These are phyloP conservation scores for Aspergillus ochraceus DNA, from an alignment of 2,329 filamentous ascomycete genomes.

Conservation along the genomic window DNA sequence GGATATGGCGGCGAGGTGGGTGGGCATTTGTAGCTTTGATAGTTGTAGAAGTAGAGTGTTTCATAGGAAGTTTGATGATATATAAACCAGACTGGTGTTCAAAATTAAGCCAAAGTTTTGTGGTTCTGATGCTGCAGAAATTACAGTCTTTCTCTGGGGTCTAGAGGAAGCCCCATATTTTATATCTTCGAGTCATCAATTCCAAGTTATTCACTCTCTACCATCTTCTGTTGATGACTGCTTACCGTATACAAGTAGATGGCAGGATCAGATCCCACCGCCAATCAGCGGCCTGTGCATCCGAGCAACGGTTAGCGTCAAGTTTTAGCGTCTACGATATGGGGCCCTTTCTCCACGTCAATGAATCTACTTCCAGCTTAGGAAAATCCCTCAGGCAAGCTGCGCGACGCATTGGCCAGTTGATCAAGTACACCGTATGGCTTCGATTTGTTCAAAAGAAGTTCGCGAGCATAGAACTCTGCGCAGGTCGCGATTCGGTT, in stretches of 20 bases:
- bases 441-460: background rate
- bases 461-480: background rate
- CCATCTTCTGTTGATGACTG: too few relatives aligned
- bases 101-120: too few relatives aligned
- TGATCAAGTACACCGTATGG: background rate
- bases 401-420: background rate
- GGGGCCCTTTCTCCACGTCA: too few relatives aligned
- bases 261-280: background rate
- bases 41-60: background rate
- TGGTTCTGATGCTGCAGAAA: too few relatives aligned
- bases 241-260: too few relatives aligned
- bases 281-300: constrained; percentile 24
- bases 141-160: too few relatives aligned
- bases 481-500: constrained; percentile 48
- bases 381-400: background rate
- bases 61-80: background rate
- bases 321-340: background rate
- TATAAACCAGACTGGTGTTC: too few relatives aligned
- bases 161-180: background rate
- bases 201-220: too few relatives aligned
- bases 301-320: constrained; percentile 23
- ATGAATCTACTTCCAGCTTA: too few relatives aligned
- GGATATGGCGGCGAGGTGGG: constrained; percentile 45
- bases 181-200: background rate
- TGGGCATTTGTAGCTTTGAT: constrained; percentile 25